These are phyloP conservation scores for Ceratocystis papillata DNA, from an alignment of 2,329 filamentous ascomycete genomes.

Conservation along the genomic window DNA sequence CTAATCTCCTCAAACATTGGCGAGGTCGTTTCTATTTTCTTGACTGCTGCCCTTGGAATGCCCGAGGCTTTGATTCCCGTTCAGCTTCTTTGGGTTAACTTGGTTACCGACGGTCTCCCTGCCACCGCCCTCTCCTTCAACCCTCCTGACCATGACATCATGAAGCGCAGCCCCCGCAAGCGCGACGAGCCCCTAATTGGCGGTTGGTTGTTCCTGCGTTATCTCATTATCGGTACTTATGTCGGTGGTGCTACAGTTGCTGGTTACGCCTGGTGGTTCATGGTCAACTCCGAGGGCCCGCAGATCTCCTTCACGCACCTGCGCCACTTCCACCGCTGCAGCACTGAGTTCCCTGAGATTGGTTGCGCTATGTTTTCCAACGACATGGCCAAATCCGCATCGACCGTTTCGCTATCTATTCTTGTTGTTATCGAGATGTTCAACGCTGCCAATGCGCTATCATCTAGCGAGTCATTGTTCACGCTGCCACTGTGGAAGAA, in stretches of 20 bases:
- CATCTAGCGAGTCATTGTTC: slow-evolving; percentile 84
- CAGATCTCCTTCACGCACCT: slow-evolving; percentile 87
- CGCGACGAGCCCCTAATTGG: slow-evolving; percentile 86
- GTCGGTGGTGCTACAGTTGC: slow-evolving; percentile 90
- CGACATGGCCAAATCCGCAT: slow-evolving; percentile 75
- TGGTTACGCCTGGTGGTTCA: slow-evolving; percentile 99
- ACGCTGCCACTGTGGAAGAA: slow-evolving; percentile 96
- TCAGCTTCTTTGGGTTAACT: slow-evolving; percentile 95
- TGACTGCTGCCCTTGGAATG: slow-evolving; percentile 93
- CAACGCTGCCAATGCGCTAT: slow-evolving; percentile 96
- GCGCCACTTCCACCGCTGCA: slow-evolving; percentile 88
- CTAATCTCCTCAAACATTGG: slow-evolving; percentile 98
- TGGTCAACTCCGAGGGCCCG: slow-evolving; percentile 83
- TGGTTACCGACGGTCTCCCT: slow-evolving; percentile 93
- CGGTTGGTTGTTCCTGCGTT: slow-evolving; percentile 95
- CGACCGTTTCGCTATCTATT: slow-evolving; percentile 82
- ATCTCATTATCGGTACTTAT: slow-evolving; percentile 91
- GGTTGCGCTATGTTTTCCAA: slow-evolving; percentile 87
- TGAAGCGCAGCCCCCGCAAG: slow-evolving; percentile 84
- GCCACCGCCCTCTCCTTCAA: slow-evolving; percentile 97
- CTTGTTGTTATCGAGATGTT: slow-evolving; percentile 99
- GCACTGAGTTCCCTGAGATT: slow-evolving; percentile 71
- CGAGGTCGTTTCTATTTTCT: slow-evolving; percentile 96
- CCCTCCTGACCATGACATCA: slow-evolving; percentile 95
- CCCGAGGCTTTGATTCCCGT: slow-evolving; percentile 94